phyloP scores from a whole-genome alignment of 164 flowering plant species.

The Litsea cubeba region DNA sequence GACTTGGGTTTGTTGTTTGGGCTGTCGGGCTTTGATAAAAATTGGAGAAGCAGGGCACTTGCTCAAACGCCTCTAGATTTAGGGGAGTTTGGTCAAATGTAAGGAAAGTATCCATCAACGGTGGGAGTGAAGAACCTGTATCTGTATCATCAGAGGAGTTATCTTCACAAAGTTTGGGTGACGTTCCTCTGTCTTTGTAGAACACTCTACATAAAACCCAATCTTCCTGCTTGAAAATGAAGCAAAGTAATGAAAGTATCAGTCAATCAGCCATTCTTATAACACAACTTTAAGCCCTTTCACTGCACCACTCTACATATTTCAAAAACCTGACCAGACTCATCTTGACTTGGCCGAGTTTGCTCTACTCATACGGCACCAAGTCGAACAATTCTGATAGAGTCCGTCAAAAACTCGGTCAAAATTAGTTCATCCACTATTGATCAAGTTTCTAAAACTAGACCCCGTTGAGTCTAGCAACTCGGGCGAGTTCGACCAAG shows the following conservation, averaged over 20 bases:
- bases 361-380: background rate
- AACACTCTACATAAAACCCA: slow-evolving; percentile 89
- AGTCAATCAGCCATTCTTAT: background rate
- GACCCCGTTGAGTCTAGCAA: no score
- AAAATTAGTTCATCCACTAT: no score
- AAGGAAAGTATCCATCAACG: slow-evolving; percentile 33
- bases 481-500: no score
- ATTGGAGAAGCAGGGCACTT: slow-evolving; percentile 74
- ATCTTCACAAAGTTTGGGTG: slow-evolving; percentile 14
- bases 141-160: slow-evolving; percentile 22
- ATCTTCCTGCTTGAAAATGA: slow-evolving; percentile 48
- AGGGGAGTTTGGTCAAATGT: slow-evolving; percentile 34
- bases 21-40: slow-evolving; percentile 21
- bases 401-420: background rate
- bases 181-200: slow-evolving; percentile 46
- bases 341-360: background rate
- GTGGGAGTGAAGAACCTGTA: slow-evolving; percentile 14
- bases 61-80: slow-evolving; percentile 26
- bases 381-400: background rate
- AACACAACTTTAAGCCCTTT: background rate
- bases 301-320: background rate
- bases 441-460: no score
- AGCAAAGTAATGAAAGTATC: background rate
- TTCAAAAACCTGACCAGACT: background rate
- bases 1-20: slow-evolving; percentile 14